Base-by-base conservation (phyloP, 2,329 filamentous ascomycete species). In the Paraconiothyrium sp. region DNA sequence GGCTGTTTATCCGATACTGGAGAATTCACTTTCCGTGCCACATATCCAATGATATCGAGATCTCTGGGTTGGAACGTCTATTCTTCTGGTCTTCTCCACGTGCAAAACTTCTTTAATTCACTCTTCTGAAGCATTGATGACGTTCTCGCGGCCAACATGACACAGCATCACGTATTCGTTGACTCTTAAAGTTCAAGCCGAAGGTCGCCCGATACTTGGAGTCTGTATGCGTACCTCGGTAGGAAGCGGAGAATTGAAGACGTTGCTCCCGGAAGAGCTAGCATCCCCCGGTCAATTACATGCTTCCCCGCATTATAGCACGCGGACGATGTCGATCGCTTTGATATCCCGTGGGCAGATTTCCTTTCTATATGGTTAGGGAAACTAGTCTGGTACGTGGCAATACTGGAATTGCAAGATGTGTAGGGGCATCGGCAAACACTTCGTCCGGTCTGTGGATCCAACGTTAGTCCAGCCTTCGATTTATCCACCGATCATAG, bases 401-500 rank as follows among this genome's bases (percentile, higher is more conserved):
- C 43, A 30, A 2, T 48, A 48, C 46, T 32, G 13, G 30, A 24
- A 13, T 32, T 48, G 32, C 24, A 16, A 16, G 46, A 32, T 32
- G 4, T 30, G 7, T 16, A 16, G 24, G 24, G 24, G 34, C 49
- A 52, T 52, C 49, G 34, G 49, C n/a, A n/a, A 41, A 52, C 13
- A 39, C 2, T 22, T 51, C 6, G n/a, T 16, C 49, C 34, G 32
- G 24, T 20, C 14, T 24, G 49, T 37, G 14, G 20, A 27, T 37
- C 32, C 39, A 9, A 11, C 7, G 24, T 37, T 10, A 37, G 35
- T 3, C 10, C 14, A 14, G 8, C 14, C n/a, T 13, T 16, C 4
- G 14, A 52, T 24, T 52, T 52, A 24, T 52, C 49, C 49, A 52
- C 49, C 49, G 27, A 41, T 52, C n/a, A 52, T 3, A 32, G 32